Evolutionary conservation across 2,329 filamentous ascomycete species (phyloP), one percentile per base, ranked within the genome.

Genomic region (Colletotrichum sp.): DNA sequence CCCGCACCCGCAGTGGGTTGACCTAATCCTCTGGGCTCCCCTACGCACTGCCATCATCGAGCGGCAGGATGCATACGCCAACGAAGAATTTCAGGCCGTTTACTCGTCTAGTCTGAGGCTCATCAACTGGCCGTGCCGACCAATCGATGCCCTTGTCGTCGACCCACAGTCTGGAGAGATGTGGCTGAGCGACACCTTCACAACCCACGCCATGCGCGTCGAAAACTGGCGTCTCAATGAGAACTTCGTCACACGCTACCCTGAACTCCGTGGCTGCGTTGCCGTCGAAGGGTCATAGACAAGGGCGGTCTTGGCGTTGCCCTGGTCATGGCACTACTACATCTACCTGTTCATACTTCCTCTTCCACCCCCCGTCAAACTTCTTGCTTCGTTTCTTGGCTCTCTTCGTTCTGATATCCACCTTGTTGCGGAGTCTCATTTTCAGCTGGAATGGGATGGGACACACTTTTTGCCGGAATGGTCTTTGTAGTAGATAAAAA

Each of bases 31-130:
- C 15, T 84, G 82, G 82, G 79, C 80, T 28, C 79, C 80, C 43
- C 77, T 87, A 30, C 83, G 83, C 71, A 82, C 84, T 67, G 81
- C 79, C 55, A 79, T 83, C 62, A 84, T 85, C 28, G 78, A 82
- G 62, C 81, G 82, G 26, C 85, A 84, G 71, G 79, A 81, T 18
- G 66, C 81, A 6, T 87, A 86, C 71, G 82, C 81, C 55, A 86
- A 82, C 9, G 80, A 81, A 4, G 83, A 86, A 66, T 86, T 86
- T 58, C 80, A 81, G 55, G 79, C 80, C 69, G 62, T 83, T 52
- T 86, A 85, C 76, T 81, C 78, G 58, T 77, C 78, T 48, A 82
- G 80, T 69, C 69, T 86, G 62, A 82, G 82, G 36, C 76, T 83
- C 66, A 77, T 83, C 61, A 83, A 85, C 58, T 86, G 83, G 85